Evolutionary conservation across 441 rosid species (phyloP).

Genomic region (Pelargonium myrrhifolium): DNA sequence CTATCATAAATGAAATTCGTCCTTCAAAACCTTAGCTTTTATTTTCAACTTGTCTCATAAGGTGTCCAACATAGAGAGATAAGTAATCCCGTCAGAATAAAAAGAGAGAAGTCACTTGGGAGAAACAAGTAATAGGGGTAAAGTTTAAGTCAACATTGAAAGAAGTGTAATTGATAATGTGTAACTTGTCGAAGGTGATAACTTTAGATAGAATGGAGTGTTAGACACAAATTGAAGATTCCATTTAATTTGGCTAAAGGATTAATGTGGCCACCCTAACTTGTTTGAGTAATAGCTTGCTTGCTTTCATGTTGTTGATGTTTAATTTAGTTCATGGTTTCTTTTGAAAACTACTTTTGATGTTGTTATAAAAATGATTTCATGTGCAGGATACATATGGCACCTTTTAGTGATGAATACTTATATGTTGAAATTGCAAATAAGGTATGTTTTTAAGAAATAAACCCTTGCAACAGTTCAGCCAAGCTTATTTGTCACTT

Average conservation of each 20-base stretch:
- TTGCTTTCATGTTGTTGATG: neutral
- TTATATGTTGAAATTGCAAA: constrained; percentile 87
- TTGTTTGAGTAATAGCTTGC: neutral
- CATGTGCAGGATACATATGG: constrained; percentile 86
- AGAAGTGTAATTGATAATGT: no score
- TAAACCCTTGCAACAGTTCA: constrained; percentile 6
- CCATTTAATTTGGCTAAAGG: neutral
- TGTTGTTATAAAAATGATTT: constrained; percentile 19
- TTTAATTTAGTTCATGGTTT: neutral
- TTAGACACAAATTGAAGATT: neutral
- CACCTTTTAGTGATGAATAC: constrained; percentile 93
- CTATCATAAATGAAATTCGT: no score
- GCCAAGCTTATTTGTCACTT: no score
- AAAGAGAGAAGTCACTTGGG: no score
- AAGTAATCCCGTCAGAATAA: no score
- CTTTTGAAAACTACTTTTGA: neutral
- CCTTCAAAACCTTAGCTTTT: no score
- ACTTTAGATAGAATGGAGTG: neutral
- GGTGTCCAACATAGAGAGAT: no score
- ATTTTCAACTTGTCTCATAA: no score
- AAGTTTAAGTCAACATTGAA: no score
- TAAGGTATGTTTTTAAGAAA: constrained; percentile 53
- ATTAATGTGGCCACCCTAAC: neutral
- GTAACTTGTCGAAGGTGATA: neutral
- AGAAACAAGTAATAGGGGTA: no score